phyloP scores from a whole-genome alignment of 768 basidiomycete species.

The Macrolepiota albuminosa region DNA sequence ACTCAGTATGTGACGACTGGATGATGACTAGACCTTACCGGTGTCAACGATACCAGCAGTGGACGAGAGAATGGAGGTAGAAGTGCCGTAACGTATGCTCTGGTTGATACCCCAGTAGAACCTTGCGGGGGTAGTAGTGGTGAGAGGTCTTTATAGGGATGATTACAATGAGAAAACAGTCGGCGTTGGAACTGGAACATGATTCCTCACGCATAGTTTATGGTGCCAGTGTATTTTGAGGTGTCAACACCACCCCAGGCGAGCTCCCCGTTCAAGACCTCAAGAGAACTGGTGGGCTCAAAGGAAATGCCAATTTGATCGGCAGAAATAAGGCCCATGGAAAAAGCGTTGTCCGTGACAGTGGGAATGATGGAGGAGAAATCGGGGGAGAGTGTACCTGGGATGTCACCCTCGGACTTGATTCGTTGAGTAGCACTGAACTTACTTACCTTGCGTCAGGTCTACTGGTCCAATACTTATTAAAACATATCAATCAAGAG shows the following conservation, averaged over 20 bases:
- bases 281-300: constrained; percentile 35
- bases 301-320: constrained; percentile 48
- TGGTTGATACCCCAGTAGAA: constrained; percentile 61
- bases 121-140: constrained; percentile 38
- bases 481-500: not conserved
- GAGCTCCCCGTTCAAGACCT: constrained; percentile 44
- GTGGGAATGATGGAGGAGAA: constrained; percentile 37
- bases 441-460: constrained; percentile 40
- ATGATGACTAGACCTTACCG: constrained; percentile 23
- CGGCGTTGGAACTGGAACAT: not conserved
- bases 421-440: not conserved
- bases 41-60: constrained; percentile 61
- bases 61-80: constrained; percentile 36
- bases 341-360: constrained; percentile 51
- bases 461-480: constrained; percentile 56
- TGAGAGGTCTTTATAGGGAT: constrained; percentile 33
- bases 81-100: constrained; percentile 44
- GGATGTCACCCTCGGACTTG: not conserved
- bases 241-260: constrained; percentile 49
- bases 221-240: constrained; percentile 36
- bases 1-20: not conserved
- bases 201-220: constrained; percentile 37
- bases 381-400: constrained; percentile 30
- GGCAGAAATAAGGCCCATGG: constrained; percentile 31
- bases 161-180: not conserved